Base-by-base conservation (phyloP, 495 filamentous ascomycete genomes). In the Lasiosphaeriaceae sp. region DNA sequence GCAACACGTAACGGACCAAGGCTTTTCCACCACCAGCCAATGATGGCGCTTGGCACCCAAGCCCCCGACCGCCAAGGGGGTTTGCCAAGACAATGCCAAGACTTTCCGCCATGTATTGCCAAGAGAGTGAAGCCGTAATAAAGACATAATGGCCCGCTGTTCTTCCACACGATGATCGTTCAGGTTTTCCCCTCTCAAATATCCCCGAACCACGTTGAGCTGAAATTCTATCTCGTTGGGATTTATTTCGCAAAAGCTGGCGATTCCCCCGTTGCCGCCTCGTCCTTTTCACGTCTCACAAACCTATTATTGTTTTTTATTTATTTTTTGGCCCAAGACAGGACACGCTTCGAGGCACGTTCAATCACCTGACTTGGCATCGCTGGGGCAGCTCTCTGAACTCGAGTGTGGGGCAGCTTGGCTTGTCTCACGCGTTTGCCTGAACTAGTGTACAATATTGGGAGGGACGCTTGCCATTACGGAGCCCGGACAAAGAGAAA, bases 31-130 rank as follows among this genome's bases (percentile, higher is more conserved):
- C 34, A 22, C 39, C n/a, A 46, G 31, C 66, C 68, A 71, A 69
- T 71, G 49, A 61, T 23, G 31, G 23, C 22, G 26, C 61, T 59
- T 62, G 59, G 62, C 59, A 57, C 52, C 62, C 59, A 59, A 26
- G 58, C 66, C 66, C n/a, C 54, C 65, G 67, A 71, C 63, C 65
- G 72, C 75, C 75, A 77, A 73, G 71, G 44, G 23, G 59, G 60
- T 63, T 58, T 66, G 73, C 73, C 74, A 77, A 76, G 26, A 31
- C 26, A 31, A 31, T 31, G 26, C 26, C 26, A 77, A 76, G 73
- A 63, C 66, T 72, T 73, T 72, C 70, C 66, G 72, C 75, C 72
- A 74, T 66, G 66, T 69, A 74, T 67, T 62, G 73, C 71, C 69
- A 74, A 71, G 73, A 56, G 62, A 64, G 62, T 52, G 66, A 62